Conservation (phyloP, 2,329 filamentous ascomycete genomes). For the Neonectria neomacrospora region DNA sequence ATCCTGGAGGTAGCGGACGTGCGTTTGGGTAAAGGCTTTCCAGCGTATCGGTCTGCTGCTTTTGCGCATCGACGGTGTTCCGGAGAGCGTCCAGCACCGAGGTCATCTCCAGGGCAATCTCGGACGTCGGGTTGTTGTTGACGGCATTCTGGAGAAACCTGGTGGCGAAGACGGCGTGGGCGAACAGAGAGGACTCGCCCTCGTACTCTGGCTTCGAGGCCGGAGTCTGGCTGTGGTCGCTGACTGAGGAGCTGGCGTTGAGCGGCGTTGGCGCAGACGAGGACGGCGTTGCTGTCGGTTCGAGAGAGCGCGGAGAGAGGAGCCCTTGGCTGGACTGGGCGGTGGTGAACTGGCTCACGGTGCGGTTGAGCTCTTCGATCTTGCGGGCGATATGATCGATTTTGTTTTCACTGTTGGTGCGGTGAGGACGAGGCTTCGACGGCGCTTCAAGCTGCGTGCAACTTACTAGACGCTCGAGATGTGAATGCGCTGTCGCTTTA, state of each 20-base stretch:
- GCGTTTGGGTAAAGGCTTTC: constrained; percentile 21
- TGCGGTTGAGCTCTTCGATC: constrained; percentile 29
- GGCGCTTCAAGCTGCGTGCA: background rate
- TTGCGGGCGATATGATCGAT: constrained; percentile 30
- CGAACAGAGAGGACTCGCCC: constrained; percentile 34
- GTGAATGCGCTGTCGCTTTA: constrained; percentile 29
- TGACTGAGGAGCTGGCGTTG: constrained; percentile 2
- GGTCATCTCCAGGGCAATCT: constrained; percentile 37
- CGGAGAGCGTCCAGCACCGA: constrained; percentile 29
- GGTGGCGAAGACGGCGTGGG: constrained; percentile 39
- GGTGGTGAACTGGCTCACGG: constrained; percentile 9
- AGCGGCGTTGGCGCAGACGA: constrained; percentile 18
- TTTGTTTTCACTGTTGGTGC: constrained; percentile 22
- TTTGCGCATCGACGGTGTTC: constrained; percentile 24
- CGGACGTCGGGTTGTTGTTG: constrained; percentile 23
- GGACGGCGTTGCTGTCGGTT: background rate
- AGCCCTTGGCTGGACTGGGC: background rate
- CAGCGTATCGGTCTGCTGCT: constrained; percentile 21
- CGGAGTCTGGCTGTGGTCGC: constrained; percentile 2
- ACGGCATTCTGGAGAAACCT: constrained; percentile 39
- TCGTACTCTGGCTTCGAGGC: constrained; percentile 30
- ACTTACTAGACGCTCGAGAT: constrained; percentile 35
- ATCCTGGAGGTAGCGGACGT: constrained; percentile 5
- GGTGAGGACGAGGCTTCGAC: background rate
- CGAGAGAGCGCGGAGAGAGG: background rate